These are phyloP conservation scores for Fistulifera pelliculosa DNA, from an alignment of 108 stramenopile genomes.

Conservation along the genomic window DNA sequence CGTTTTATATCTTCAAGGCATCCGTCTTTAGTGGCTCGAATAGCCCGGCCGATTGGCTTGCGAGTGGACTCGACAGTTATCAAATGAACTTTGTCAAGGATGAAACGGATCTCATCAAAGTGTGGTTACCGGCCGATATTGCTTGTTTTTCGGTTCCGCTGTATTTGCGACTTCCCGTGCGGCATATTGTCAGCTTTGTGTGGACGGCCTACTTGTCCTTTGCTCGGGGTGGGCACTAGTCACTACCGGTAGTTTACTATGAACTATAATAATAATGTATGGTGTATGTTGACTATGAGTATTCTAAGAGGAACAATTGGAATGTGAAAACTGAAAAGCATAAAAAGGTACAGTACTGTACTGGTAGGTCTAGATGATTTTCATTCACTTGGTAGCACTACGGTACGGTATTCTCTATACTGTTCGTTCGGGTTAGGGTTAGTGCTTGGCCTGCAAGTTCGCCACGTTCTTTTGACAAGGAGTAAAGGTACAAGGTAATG, in stretches of 20 bases:
- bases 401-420: too few species aligned
- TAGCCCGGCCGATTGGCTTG: slow-evolving; percentile 41
- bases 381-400: too few species aligned
- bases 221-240: slow-evolving; percentile 53
- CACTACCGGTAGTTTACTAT: slow-evolving; percentile 2
- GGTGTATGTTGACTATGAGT: too few species aligned
- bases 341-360: too few species aligned
- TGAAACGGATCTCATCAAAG: slow-evolving; percentile 39
- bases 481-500: too few species aligned
- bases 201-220: slow-evolving; percentile 62
- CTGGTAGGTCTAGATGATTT: too few species aligned
- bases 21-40: slow-evolving; percentile 38
- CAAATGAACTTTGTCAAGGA: slow-evolving; percentile 44
- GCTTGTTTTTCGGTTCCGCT: slow-evolving; percentile 53
- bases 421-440: too few species aligned
- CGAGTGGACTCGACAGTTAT: slow-evolving; percentile 36
- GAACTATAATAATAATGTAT: too few species aligned
- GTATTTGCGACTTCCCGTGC: slow-evolving; percentile 52
- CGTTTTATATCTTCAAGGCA: slow-evolving; percentile 71
- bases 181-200: slow-evolving; percentile 50
- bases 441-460: too few species aligned
- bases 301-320: too few species aligned
- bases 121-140: slow-evolving; percentile 58
- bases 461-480: too few species aligned
- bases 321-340: too few species aligned